Conservation (phyloP, 768 basidiomycete genomes). For the Mycena venus region DNA sequence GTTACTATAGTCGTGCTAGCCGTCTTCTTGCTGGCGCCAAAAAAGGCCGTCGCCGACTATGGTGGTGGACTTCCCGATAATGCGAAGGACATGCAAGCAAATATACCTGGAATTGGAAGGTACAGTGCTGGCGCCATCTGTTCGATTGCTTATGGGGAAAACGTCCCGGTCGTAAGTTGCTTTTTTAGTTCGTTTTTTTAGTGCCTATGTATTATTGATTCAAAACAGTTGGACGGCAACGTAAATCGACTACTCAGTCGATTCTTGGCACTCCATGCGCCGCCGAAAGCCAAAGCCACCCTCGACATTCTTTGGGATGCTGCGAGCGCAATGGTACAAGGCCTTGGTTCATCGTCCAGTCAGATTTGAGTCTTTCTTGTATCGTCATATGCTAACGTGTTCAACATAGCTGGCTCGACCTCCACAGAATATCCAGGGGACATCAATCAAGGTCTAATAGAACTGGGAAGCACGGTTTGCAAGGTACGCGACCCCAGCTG, state of each 20-base stretch:
- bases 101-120: conserved; percentile 89
- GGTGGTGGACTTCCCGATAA: conserved; percentile 83
- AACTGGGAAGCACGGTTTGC: conserved; percentile 94
- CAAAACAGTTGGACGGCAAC: conserved; percentile 86
- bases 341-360: conserved; percentile 20
- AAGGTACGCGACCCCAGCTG: conserved; percentile 88
- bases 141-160: conserved; percentile 90
- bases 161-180: conserved; percentile 81
- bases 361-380: not conserved
- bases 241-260: conserved; percentile 89
- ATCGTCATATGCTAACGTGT: not conserved
- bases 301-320: conserved; percentile 88
- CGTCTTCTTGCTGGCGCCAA: conserved; percentile 88
- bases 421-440: conserved; percentile 72
- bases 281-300: conserved; percentile 83
- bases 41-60: conserved; percentile 76
- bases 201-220: conserved; percentile 10
- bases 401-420: not conserved
- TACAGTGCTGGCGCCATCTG: conserved; percentile 90
- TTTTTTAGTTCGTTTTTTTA: conserved; percentile 6
- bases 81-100: conserved; percentile 83
- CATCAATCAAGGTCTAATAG: conserved; percentile 94
- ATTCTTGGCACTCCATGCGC: conserved; percentile 84
- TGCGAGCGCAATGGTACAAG: conserved; percentile 77
- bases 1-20: conserved; percentile 90